Evolutionary conservation across 1,284 basidiomycete species (phyloP), one percentile per base, ranked within the genome.

Genomic region (Fomitiporia mediterranea): DNA sequence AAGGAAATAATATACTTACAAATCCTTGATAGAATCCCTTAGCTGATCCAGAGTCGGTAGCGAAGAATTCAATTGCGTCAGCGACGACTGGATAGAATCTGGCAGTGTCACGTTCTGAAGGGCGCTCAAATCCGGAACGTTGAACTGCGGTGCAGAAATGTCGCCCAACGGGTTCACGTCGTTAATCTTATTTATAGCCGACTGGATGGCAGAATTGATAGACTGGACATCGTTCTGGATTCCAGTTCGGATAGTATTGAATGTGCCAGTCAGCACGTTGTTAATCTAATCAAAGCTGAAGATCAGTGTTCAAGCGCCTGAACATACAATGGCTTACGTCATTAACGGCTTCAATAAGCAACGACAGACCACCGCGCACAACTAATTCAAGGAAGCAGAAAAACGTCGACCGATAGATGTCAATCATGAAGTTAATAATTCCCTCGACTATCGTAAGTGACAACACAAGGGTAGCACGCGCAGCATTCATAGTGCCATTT

Each of bases 321-420:
- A 51, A 32, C 47, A 50, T 52, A 7, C 19, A 27, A n/a, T 28
- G 30, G 75, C 81, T 61, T 63, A 93, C 91, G 70, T 86, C 86
- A 59, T 90, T 73, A 1, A 94, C 89, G 4, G 91, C 92, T 46
- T 74, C 77, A 53, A 97, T 92, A 17, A 98, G 71, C 50, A 98
- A 73, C 25, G 84, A 79, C 35, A 99, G 74, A 1, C 82, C 84
- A 13, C 93, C 93, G 21, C 86, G 81, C 2, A 99, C 86, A 11
- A 92, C 83, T 46, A 98, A 78, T 72, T 98, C 92, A 61, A 98
- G 74, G 61, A 96, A 93, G 71, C 95, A 98, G 50, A 98, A 77
- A 63, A 97, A 85, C 1, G 94, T 86, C 3, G 91, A 93, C 37
- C 93, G 85, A 69, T 98, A 99, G 53, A 88, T 83, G 71, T 94